phyloP scores from a whole-genome alignment of 2,329 filamentous ascomycete species.

The Paraconiothyrium brasiliense region DNA sequence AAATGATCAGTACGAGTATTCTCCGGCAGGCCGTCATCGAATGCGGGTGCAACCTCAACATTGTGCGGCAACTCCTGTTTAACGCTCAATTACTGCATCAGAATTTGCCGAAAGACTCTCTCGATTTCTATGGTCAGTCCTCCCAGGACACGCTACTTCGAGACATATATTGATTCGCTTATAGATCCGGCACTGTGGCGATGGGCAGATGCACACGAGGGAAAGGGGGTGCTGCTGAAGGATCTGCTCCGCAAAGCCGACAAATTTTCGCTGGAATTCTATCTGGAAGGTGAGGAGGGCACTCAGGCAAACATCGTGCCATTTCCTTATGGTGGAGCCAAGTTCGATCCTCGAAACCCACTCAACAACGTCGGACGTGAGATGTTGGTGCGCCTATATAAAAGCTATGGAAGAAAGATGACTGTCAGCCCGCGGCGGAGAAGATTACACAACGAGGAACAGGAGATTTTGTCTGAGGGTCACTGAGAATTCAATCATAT shows the following conservation, averaged over 20 bases:
- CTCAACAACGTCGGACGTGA: conserved; percentile 39
- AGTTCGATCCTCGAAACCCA: conserved; percentile 40
- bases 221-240: conserved; percentile 40
- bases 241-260: conserved; percentile 43
- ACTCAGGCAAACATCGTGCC: conserved; percentile 35
- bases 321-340: conserved; percentile 46
- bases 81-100: conserved; percentile 44
- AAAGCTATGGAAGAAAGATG: conserved; percentile 45
- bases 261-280: conserved; percentile 45
- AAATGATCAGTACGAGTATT: conserved; percentile 39
- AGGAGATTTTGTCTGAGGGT: background rate
- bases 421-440: conserved; percentile 30
- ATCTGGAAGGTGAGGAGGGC: conserved; percentile 42
- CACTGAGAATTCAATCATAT: background rate
- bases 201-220: conserved; percentile 43
- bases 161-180: background rate
- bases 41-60: conserved; percentile 39
- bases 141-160: background rate
- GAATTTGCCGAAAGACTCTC: conserved; percentile 21
- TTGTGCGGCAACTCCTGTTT: conserved; percentile 45
- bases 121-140: conserved; percentile 39
- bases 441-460: background rate
- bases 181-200: conserved; percentile 44
- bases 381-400: conserved; percentile 42
- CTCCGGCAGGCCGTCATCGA: conserved; percentile 42